phyloP scores from a whole-genome alignment of 768 basidiomycete species.

The Mycena kentingensis region DNA sequence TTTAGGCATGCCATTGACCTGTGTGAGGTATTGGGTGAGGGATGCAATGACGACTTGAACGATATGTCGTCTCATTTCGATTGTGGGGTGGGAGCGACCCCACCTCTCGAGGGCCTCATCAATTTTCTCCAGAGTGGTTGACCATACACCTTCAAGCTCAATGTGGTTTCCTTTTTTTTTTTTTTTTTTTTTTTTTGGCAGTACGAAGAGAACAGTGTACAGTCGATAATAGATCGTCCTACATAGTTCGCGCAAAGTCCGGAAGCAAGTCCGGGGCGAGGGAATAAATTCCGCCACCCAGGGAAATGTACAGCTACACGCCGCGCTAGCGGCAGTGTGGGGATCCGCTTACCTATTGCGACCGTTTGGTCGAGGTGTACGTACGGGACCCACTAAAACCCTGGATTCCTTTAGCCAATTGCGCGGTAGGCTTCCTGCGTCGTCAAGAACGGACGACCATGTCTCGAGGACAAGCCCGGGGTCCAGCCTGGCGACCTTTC shows the following conservation, averaged over 20 bases:
- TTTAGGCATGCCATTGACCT: slow-evolving; percentile 41
- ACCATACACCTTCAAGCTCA: slow-evolving; percentile 27
- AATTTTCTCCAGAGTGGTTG: slow-evolving; percentile 30
- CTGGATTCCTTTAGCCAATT: slow-evolving; percentile 7
- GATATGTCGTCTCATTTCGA: slow-evolving; percentile 29
- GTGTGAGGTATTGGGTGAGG: slow-evolving; percentile 37
- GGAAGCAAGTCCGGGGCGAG: not conserved
- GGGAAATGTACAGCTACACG: not conserved
- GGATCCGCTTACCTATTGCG: not conserved
- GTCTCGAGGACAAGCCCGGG: not conserved
- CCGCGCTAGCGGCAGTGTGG: not conserved
- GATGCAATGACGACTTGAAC: slow-evolving; percentile 31
- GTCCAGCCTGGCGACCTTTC: not conserved
- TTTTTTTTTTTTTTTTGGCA: slow-evolving; percentile 4
- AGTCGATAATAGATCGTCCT: not conserved
- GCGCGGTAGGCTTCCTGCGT: not conserved
- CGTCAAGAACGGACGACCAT: not conserved
- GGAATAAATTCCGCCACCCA: not conserved
- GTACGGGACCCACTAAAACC: slow-evolving; percentile 23
- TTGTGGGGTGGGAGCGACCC: slow-evolving; percentile 29
- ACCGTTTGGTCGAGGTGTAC: not conserved
- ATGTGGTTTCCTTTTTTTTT: slow-evolving; percentile 29
- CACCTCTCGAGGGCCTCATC: slow-evolving; percentile 23
- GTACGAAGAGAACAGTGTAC: not conserved
- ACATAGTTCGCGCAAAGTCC: not conserved